phyloP scores from a whole-genome alignment of 805 yeast species.

The Nakazawaea wickerhamii region DNA sequence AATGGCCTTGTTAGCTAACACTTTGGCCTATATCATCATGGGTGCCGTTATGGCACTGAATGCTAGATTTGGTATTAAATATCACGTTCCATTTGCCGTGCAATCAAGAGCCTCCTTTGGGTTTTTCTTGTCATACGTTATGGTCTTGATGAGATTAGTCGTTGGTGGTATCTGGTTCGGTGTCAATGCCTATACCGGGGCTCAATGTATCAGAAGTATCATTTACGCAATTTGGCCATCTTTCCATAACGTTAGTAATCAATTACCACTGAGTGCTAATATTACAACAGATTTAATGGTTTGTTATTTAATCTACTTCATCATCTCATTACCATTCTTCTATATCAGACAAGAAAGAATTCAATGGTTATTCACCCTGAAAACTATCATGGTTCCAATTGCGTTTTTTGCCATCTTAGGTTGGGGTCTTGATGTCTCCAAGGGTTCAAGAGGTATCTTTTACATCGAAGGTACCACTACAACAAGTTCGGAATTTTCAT shows the following conservation, averaged over 20 bases:
- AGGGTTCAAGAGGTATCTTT: slow-evolving; percentile 19
- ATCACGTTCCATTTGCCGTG: slow-evolving; percentile 30
- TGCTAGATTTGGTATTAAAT: slow-evolving; percentile 27
- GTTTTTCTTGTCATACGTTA: slow-evolving; percentile 26
- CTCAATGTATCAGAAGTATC: slow-evolving; percentile 23
- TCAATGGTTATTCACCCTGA: slow-evolving; percentile 28
- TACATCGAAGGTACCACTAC: slow-evolving; percentile 18
- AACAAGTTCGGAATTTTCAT: slow-evolving; percentile 20
- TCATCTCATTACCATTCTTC: slow-evolving; percentile 28
- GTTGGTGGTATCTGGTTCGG: slow-evolving; percentile 26
- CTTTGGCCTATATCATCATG: slow-evolving; percentile 18
- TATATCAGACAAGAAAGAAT: slow-evolving; percentile 27
- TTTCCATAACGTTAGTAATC: slow-evolving; percentile 19
- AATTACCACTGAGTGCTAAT: slow-evolving; percentile 22
- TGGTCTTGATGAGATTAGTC: slow-evolving; percentile 26
- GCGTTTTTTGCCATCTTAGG: slow-evolving; percentile 24
- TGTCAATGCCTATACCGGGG: slow-evolving; percentile 23
- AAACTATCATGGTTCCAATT: slow-evolving; percentile 24
- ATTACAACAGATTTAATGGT: slow-evolving; percentile 23
- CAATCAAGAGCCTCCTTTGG: slow-evolving; percentile 27
- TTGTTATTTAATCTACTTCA: slow-evolving; percentile 28
- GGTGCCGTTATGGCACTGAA: slow-evolving; percentile 19
- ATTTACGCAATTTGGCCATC: slow-evolving; percentile 23
- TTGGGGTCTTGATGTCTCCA: slow-evolving; percentile 26
- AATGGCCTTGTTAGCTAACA: slow-evolving; percentile 17